Conservation (phyloP, 2,329 filamentous ascomycete species). For the Exophiala phaeomuriformis region DNA sequence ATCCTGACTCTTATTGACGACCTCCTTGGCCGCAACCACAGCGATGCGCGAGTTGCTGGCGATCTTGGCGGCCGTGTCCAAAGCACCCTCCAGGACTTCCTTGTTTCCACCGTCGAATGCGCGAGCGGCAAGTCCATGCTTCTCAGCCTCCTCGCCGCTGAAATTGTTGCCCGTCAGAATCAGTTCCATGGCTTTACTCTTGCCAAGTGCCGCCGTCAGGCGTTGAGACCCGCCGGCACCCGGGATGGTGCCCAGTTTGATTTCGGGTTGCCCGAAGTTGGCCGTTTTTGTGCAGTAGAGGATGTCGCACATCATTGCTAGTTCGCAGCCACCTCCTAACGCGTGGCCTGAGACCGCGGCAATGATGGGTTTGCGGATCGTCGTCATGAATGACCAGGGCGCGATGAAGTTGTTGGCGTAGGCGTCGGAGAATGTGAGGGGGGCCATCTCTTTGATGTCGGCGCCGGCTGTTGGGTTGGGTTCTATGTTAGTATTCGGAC, state of each 20-base stretch:
- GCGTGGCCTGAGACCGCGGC: constrained; percentile 92
- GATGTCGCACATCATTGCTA: constrained; percentile 96
- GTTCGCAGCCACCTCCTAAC: constrained; percentile 88
- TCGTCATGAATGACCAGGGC: constrained; percentile 78
- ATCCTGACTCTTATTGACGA: constrained; percentile 99
- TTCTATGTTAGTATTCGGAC: neutral
- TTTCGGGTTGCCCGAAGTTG: constrained; percentile 94
- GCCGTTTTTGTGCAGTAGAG: constrained; percentile 80
- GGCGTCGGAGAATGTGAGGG: constrained; percentile 77
- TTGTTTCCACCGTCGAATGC: constrained; percentile 69
- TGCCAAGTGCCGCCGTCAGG: constrained; percentile 72
- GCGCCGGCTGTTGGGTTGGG: constrained; percentile 58
- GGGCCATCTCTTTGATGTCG: constrained; percentile 98
- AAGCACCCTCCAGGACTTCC: constrained; percentile 69
- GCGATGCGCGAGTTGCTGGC: constrained; percentile 81
- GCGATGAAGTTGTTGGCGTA: constrained; percentile 93
- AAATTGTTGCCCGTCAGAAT: constrained; percentile 82
- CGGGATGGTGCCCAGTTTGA: constrained; percentile 88
- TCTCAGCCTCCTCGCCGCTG: constrained; percentile 71
- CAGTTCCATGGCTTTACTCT: constrained; percentile 83
- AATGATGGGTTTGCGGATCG: constrained; percentile 88
- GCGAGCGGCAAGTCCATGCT: constrained; percentile 84
- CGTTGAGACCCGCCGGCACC: constrained; percentile 88
- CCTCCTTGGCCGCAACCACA: constrained; percentile 85
- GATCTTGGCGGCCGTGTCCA: constrained; percentile 83